phyloP scores from a whole-genome alignment of 345 rosid species.

The Camelina sativa region DNA sequence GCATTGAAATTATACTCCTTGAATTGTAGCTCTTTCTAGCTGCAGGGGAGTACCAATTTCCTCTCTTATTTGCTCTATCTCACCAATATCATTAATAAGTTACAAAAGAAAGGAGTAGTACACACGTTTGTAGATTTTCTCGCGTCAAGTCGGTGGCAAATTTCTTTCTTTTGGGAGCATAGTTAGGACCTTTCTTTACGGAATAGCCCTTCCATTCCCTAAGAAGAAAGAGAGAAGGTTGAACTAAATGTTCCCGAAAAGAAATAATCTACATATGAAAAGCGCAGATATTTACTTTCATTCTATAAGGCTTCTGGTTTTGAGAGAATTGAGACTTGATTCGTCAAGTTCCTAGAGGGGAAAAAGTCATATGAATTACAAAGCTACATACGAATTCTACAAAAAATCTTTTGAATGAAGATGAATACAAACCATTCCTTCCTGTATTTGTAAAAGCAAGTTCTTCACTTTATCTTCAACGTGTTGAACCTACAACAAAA shows the following conservation, averaged over 20 bases:
- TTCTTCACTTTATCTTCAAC: slow-evolving; percentile 80
- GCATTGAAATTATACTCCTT: slow-evolving; percentile 92
- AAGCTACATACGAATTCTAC: not conserved
- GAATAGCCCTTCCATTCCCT: slow-evolving; percentile 78
- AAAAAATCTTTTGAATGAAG: not conserved
- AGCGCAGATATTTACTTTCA: slow-evolving; percentile 51
- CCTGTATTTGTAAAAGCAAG: slow-evolving; percentile 58
- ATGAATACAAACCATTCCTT: slow-evolving; percentile 59
- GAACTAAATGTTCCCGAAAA: not conserved
- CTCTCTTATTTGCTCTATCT: slow-evolving; percentile 12
- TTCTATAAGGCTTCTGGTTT: slow-evolving; percentile 78
- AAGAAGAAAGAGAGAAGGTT: slow-evolving; percentile 21
- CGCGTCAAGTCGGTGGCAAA: slow-evolving; percentile 73
- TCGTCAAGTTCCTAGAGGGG: slow-evolving; percentile 59
- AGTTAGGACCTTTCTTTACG: slow-evolving; percentile 65
- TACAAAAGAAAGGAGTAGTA: not conserved
- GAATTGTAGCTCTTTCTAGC: slow-evolving; percentile 87
- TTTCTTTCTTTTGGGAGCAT: slow-evolving; percentile 78
- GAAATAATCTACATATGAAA: slow-evolving; percentile 20
- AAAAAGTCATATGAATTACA: slow-evolving; percentile 1
- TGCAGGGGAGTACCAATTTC: slow-evolving; percentile 39
- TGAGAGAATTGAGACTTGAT: slow-evolving; percentile 63
- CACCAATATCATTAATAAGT: slow-evolving; percentile 3
- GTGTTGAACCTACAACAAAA: slow-evolving; percentile 65
- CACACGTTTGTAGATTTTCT: slow-evolving; percentile 83